Base-by-base conservation (phyloP, 192 early-diverging fungal species). In the Backusella parvicylindrica region DNA sequence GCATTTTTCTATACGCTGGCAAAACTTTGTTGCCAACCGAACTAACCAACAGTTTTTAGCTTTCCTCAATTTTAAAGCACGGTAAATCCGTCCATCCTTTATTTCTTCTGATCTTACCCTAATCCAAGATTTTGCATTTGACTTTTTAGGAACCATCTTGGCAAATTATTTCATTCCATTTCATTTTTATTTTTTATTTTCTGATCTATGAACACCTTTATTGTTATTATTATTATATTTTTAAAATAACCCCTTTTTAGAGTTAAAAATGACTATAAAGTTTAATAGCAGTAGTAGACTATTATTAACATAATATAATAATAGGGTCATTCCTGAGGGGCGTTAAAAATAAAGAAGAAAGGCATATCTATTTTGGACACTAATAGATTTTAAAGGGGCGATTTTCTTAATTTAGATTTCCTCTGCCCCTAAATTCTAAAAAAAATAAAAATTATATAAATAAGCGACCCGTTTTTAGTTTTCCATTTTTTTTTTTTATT, bases 271-370 rank as follows among this genome's bases (percentile, higher is more conserved):
- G 53, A 60, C 28, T 13, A 28, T 60, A 60, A 60, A 26, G 26
- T 60, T 60, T 60, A 60, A 60, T 60, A 60, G 13, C 53, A 60
- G 53, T 60, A 60, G 53, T n/a, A n/a, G n/a, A n/a, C n/a, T n/a
- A n/a, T n/a, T n/a, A 60, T 28, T 23, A 28, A 60, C 23, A 7
- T 60, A 28, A 26, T 26, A 28, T n/a, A 50, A 21, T n/a, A 50
- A 60, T 43, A 60, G 26, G 21, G 53, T 60, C 53, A 60, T 60
- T 60, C 53, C 23, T 60, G 53, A 4, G 53, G 53, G 53, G 53
- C n/a, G n/a, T 8, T 60, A 60, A 60, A 60, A 60, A 60, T 60
- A 60, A 60, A 60, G 53, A 60, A 60, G 12, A 12, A 60, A 28
- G 53, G n/a, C n/a, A 13, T 60, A 60, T 60, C 53, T 60, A 60